A percentile compares a stretch with the other conserved stretches of the same genome.
phyloP scores from a whole-genome alignment of 2,329 filamentous ascomycete species.

The Pyrenochaeta sp. region DNA sequence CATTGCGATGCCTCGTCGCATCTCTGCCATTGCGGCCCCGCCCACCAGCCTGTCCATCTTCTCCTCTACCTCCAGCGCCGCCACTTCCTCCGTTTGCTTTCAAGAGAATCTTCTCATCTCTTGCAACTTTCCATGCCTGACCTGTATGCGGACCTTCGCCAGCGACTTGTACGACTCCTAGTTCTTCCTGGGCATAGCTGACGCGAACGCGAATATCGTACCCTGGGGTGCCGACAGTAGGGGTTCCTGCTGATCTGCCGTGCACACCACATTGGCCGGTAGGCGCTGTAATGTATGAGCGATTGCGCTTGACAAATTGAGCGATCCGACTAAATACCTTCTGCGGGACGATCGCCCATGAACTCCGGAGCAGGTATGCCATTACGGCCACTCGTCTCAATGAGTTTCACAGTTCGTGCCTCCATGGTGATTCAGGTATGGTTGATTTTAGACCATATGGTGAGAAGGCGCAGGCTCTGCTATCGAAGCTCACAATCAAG shows the following conservation, averaged over 20 bases:
- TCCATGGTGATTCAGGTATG: slow-evolving; percentile 1
- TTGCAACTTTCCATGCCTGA: slow-evolving; percentile 10
- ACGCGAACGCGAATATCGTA: slow-evolving; percentile 14
- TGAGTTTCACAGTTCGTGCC: slow-evolving; percentile 4
- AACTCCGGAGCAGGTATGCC: slow-evolving; percentile 10
- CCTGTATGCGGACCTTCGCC: slow-evolving; percentile 15
- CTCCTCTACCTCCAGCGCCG: slow-evolving; percentile 13
- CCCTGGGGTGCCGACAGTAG: slow-evolving; percentile 9
- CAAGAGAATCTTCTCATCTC: slow-evolving; percentile 12
- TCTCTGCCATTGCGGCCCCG: slow-evolving; percentile 12
- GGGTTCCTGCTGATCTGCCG: slow-evolving; percentile 9
- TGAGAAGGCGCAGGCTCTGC: background rate
- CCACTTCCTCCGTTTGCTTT: slow-evolving; percentile 12
- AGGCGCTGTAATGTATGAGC: background rate
- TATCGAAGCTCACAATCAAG: background rate
- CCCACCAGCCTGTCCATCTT: slow-evolving; percentile 24
- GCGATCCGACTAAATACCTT: background rate
- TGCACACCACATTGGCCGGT: slow-evolving; percentile 7
- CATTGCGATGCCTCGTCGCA: slow-evolving; percentile 15
- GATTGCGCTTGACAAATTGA: background rate
- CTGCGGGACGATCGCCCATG: background rate
- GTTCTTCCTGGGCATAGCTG: slow-evolving; percentile 6
- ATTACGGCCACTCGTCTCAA: slow-evolving; percentile 13
- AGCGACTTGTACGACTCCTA: slow-evolving; percentile 12
- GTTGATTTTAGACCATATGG: background rate